phyloP scores from a whole-genome alignment of 305 asterid species.

The Ilex paraguariensis region DNA sequence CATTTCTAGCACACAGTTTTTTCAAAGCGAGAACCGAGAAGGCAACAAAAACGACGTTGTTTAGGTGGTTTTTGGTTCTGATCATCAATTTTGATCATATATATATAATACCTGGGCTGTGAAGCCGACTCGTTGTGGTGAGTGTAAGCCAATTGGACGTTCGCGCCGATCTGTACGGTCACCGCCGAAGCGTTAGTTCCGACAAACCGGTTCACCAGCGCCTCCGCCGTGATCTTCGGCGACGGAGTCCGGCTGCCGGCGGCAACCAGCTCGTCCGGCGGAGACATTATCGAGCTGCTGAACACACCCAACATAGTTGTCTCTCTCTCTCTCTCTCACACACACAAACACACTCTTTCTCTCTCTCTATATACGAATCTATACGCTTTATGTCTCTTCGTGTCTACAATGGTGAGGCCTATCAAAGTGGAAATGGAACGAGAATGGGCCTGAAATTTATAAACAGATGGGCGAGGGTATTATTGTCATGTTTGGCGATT shows the following conservation, averaged over 20 bases:
- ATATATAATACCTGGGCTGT: slow-evolving; percentile 59
- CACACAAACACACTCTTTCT: slow-evolving; percentile 4
- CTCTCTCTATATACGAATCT: slow-evolving; percentile 14
- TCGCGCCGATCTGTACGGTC: slow-evolving; percentile 71
- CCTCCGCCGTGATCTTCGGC: slow-evolving; percentile 78
- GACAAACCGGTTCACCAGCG: slow-evolving; percentile 74
- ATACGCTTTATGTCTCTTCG: slow-evolving; percentile 8
- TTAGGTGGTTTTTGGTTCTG: too few species aligned
- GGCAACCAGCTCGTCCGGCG: slow-evolving; percentile 97
- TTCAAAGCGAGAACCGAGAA: too few species aligned
- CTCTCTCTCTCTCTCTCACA: slow-evolving; percentile 13
- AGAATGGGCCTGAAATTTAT: slow-evolving; percentile 36
- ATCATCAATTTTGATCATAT: too few species aligned
- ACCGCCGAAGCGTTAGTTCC: slow-evolving; percentile 64
- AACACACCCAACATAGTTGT: slow-evolving; percentile 82
- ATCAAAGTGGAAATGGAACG: slow-evolving; percentile 9
- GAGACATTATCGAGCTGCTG: slow-evolving; percentile 74
- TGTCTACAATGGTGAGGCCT: too few species aligned
- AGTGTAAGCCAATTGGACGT: slow-evolving; percentile 73
- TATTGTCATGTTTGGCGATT: slow-evolving; percentile 15
- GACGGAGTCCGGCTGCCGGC: slow-evolving; percentile 98
- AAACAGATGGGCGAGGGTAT: slow-evolving; percentile 28
- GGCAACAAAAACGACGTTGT: too few species aligned
- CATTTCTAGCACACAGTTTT: too few species aligned
- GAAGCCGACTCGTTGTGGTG: slow-evolving; percentile 59